Base-by-base conservation (phyloP, 169 alveolate genomes). In the Pseudocohnilembus persalinus region DNA sequence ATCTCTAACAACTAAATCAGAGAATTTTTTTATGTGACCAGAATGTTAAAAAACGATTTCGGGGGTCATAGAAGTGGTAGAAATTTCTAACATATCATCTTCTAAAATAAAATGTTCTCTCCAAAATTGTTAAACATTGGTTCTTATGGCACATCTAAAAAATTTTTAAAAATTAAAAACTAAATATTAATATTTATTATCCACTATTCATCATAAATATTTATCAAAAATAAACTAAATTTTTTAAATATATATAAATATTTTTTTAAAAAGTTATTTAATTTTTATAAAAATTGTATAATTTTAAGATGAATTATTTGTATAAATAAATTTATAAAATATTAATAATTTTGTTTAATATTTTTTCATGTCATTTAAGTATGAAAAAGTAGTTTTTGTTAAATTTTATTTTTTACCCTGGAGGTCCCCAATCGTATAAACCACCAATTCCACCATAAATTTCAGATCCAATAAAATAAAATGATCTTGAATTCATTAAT, bases 381-480 rank as follows among this genome's bases (percentile, higher is more conserved):
- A 49, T 77, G 33, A 75, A n/a, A n/a, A n/a, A n/a, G n/a, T n/a
- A n/a, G n/a, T n/a, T n/a, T n/a, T n/a, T n/a, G n/a, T n/a, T n/a
- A n/a, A n/a, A n/a, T n/a, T n/a, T n/a, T n/a, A 29, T 75, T 75
- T 75, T 29, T 33, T 77, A 33, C 34, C 82, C 99, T 27, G 99
- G 98, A 16, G 99, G 99, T 31, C 99, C 99, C 92, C 94, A 98
- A 92, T 98, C 99, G 90, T 91, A 97, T 77, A 99, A 93, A 20
- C 99, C 99, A 26, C 99, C 98, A 0, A 98, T 97, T 79, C 99
- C 99, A 31, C 99, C 99, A 88, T 98, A 98, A 34, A 98, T 97
- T 77, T 96, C 98, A 90, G 98, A 98, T n/a, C 98, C 96, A 32
- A 97, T 98, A 28, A 95, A 93, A 84, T 93, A 95, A 88, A 98